Conservation (phyloP, 176 grass and related monocot species). For the Tillandsia fasciculata region DNA sequence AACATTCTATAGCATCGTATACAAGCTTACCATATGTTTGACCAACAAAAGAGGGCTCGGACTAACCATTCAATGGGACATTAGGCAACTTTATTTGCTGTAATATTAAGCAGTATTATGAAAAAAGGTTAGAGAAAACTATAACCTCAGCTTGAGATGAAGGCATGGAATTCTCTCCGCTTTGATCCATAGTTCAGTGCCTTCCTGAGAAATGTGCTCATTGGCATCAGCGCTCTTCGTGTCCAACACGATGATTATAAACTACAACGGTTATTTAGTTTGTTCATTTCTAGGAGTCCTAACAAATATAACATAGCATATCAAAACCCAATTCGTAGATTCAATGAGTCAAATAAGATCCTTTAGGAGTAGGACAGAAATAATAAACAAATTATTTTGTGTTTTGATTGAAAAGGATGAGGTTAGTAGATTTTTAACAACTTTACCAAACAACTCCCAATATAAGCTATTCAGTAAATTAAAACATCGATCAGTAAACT, state of each 20-base stretch:
- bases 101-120: neutral
- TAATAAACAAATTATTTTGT: no score
- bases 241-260: neutral
- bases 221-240: neutral
- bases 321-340: no score
- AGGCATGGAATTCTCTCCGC: conserved; percentile 46
- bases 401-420: no score
- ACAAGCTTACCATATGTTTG: neutral
- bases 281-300: no score
- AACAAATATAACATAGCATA: no score
- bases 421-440: no score
- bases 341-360: no score
- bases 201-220: neutral
- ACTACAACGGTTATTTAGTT: neutral
- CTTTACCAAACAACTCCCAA: no score
- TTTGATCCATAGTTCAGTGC: conserved; percentile 37
- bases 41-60: neutral
- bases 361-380: no score
- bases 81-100: neutral
- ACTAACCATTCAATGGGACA: neutral
- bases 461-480: no score
- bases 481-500: no score
- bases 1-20: conserved; percentile 5
- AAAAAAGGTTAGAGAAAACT: neutral
- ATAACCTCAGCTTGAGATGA: conserved; percentile 71